A percentile compares a stretch with the other conserved stretches of the same genome.
phyloP scores from a whole-genome alignment of 495 filamentous ascomycete species.

The Lineolata rhizophorae region DNA sequence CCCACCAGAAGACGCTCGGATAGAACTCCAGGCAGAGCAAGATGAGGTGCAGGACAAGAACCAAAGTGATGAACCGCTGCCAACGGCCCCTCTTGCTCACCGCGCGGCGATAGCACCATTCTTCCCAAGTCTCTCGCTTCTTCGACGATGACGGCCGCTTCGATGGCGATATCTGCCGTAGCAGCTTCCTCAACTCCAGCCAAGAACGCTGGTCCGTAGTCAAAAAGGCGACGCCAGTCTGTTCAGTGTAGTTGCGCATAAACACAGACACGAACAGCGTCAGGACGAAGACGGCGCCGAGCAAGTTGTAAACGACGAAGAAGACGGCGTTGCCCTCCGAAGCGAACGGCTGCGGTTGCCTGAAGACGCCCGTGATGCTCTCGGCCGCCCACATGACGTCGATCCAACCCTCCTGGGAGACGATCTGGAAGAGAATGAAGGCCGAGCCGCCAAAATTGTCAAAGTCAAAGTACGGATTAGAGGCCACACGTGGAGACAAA shows the following conservation, averaged over 20 bases:
- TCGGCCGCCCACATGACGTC: constrained; percentile 73
- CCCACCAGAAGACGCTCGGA: constrained; percentile 44
- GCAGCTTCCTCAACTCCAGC: constrained; percentile 82
- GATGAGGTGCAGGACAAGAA: constrained; percentile 65
- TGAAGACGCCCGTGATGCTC: constrained; percentile 52
- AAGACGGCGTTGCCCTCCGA: constrained; percentile 76
- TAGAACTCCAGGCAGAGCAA: constrained; percentile 75
- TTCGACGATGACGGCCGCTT: constrained; percentile 62
- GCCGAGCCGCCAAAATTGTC: constrained; percentile 81
- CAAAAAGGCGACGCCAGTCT: constrained; percentile 90
- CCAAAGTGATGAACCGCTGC: constrained; percentile 57
- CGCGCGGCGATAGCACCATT: constrained; percentile 85
- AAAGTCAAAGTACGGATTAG: constrained; percentile 77
- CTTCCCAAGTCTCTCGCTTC: constrained; percentile 51
- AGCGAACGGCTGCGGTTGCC: constrained; percentile 43
- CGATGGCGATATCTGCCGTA: constrained; percentile 83
- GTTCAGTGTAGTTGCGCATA: constrained; percentile 98
- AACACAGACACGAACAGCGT: constrained; percentile 98
- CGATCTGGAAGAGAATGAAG: constrained; percentile 96
- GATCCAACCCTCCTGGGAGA: constrained; percentile 94
- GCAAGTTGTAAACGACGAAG: constrained; percentile 89
- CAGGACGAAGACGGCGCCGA: constrained; percentile 91
- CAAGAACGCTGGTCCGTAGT: constrained; percentile 94
- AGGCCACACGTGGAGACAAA: constrained; percentile 54
- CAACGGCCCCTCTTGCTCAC: constrained; percentile 88